These are phyloP conservation scores for Mangifera indica DNA, from an alignment of 345 rosid species.

Conservation along the genomic window DNA sequence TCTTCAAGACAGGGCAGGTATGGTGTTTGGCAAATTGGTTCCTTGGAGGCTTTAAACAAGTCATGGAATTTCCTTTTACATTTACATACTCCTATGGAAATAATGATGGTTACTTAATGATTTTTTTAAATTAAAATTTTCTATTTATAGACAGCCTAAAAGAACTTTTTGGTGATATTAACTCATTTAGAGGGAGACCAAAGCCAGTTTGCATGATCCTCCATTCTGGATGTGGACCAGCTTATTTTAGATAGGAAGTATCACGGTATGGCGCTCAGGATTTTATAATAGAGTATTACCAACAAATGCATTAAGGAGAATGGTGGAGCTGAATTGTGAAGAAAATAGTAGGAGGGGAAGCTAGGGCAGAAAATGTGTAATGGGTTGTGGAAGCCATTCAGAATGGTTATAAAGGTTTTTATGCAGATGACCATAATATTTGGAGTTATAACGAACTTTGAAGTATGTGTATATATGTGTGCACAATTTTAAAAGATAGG, in stretches of 20 bases:
- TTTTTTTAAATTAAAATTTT: neutral
- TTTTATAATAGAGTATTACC: neutral
- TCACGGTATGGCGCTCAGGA: neutral
- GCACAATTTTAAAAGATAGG: too few relatives aligned
- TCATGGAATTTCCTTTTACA: neutral
- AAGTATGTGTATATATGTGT: too few relatives aligned
- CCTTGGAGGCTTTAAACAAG: neutral
- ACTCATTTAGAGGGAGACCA: neutral
- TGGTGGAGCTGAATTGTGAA: too few relatives aligned
- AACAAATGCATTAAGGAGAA: too few relatives aligned
- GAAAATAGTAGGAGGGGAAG: too few relatives aligned
- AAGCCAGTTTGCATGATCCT: neutral
- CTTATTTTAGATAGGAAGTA: neutral
- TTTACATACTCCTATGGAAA: neutral
- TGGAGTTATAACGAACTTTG: too few relatives aligned
- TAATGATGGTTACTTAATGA: neutral
- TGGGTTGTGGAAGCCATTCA: too few relatives aligned
- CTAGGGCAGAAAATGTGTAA: too few relatives aligned
- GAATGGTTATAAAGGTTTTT: too few relatives aligned
- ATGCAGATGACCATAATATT: too few relatives aligned
- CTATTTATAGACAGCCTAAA: neutral
- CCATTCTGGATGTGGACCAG: slow-evolving; percentile 6
- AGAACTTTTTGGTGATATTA: neutral
- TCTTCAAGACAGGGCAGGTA: neutral
- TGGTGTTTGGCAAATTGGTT: neutral